Percentiles rank a stretch among this genome's conserved stretches.
phyloP scores from a whole-genome alignment of 2,329 filamentous ascomycete genomes.

The Dactylellina cionopaga region DNA sequence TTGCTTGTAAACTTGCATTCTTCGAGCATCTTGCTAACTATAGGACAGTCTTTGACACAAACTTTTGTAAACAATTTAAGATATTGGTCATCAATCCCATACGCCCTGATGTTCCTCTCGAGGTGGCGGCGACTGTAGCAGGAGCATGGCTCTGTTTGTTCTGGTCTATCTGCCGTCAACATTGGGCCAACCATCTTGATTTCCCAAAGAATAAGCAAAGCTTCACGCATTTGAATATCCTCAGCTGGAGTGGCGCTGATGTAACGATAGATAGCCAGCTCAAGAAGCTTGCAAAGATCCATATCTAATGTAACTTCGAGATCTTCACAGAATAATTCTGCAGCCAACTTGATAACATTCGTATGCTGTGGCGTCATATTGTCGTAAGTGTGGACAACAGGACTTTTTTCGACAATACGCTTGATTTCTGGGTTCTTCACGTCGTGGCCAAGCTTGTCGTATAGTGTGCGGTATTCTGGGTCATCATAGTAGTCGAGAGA shows the following conservation, averaged over 20 bases:
- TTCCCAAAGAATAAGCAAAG: constrained; percentile 28
- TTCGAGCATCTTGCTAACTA: constrained; percentile 1
- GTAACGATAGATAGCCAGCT: constrained; percentile 30
- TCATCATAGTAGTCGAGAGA: not conserved
- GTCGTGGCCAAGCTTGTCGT: not conserved
- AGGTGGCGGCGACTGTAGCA: constrained; percentile 20
- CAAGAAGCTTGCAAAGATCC: constrained; percentile 13
- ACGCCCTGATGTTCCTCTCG: not conserved
- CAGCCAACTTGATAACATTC: not conserved
- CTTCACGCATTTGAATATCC: constrained; percentile 4
- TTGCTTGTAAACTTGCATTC: not conserved
- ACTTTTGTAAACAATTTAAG: constrained; percentile 2
- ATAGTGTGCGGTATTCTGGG: not conserved
- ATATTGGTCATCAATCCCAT: constrained; percentile 10
- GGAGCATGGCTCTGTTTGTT: constrained; percentile 15
- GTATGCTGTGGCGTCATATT: constrained; percentile 5
- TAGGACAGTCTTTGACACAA: constrained; percentile 24
- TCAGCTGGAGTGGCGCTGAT: constrained; percentile 2
- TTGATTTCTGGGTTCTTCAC: not conserved
- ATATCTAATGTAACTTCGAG: not conserved
- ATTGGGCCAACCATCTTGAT: constrained; percentile 7
- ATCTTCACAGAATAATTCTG: constrained; percentile 5
- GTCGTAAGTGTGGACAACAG: not conserved
- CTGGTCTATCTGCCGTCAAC: not conserved
- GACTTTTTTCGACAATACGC: not conserved